Evolutionary conservation across 768 basidiomycete species (phyloP).

Genomic region (Boletus eberwhitei): DNA sequence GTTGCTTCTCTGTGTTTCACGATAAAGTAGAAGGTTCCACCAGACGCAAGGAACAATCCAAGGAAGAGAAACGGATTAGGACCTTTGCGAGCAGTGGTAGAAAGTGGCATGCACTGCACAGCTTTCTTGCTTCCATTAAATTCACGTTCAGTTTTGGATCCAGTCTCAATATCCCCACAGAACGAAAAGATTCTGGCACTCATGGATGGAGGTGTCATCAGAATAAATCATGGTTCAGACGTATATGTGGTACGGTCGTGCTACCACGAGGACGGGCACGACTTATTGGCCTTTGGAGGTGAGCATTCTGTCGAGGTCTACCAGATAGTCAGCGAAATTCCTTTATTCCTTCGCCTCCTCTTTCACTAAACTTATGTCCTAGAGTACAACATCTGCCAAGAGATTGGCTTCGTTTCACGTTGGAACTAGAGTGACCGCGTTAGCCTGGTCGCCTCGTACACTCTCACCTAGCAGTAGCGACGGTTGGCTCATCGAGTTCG

Average conservation of each 20-base stretch:
- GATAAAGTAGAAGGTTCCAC: conserved; percentile 54
- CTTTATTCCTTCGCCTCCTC: neutral
- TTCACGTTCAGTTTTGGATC: neutral
- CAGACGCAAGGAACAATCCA: conserved; percentile 53
- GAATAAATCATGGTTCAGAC: conserved; percentile 55
- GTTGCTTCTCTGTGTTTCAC: conserved; percentile 54
- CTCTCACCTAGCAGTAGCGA: conserved; percentile 63
- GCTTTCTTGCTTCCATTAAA: neutral
- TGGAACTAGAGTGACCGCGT: conserved; percentile 64
- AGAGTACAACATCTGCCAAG: conserved; percentile 44
- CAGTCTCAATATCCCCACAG: neutral
- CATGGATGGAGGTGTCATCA: conserved; percentile 49
- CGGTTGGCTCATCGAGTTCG: conserved; percentile 72
- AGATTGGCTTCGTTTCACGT: conserved; percentile 70
- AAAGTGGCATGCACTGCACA: conserved; percentile 10
- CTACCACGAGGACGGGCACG: conserved; percentile 56
- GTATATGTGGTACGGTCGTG: conserved; percentile 64
- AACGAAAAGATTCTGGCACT: neutral
- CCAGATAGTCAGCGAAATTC: conserved; percentile 48
- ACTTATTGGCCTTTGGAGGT: conserved; percentile 72
- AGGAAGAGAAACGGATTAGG: conserved; percentile 67
- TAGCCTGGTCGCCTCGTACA: conserved; percentile 75
- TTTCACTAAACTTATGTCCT: conserved; percentile 11
- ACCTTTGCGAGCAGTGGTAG: conserved; percentile 26
- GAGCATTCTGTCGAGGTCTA: conserved; percentile 71